Evolutionary conservation across 2,329 filamentous ascomycete genomes (phyloP).

Genomic region (Penicillium sp.): DNA sequence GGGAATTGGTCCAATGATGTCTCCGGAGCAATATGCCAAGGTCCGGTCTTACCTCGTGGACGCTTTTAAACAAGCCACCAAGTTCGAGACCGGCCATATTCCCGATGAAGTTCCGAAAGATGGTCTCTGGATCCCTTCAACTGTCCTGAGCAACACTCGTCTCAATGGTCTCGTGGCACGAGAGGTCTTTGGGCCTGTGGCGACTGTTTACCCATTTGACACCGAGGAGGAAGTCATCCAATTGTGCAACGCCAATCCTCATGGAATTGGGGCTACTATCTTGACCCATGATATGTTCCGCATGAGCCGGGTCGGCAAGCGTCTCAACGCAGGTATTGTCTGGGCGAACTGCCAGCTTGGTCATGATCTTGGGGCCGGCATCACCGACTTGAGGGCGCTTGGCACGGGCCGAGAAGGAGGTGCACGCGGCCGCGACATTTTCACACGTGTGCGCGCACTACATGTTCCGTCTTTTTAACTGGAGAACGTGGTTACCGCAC

Average conservation of each 20-base stretch:
- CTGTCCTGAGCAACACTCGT: not conserved
- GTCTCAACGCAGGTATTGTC: not conserved
- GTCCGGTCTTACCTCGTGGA: not conserved
- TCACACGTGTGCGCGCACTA: not conserved
- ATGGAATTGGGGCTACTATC: not conserved
- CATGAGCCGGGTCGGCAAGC: not conserved
- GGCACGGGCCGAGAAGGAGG: not conserved
- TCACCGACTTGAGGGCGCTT: not conserved
- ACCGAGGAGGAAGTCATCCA: not conserved
- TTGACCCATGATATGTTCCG: not conserved
- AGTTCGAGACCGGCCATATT: not conserved
- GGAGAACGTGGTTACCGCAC: no score
- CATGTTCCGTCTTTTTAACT: not conserved
- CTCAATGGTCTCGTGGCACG: not conserved
- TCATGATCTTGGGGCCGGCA: not conserved
- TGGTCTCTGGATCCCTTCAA: not conserved
- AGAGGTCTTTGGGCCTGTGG: not conserved
- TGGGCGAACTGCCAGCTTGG: not conserved
- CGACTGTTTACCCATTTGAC: not conserved
- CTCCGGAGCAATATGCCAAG: not conserved
- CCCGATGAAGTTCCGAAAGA: rapidly evolving
- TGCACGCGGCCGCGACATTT: not conserved
- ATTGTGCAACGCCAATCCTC: not conserved
- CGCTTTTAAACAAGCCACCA: not conserved
- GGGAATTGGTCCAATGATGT: not conserved